Evolutionary conservation across 805 yeast genomes (phyloP).

Genomic region (Yarrowia sp.): DNA sequence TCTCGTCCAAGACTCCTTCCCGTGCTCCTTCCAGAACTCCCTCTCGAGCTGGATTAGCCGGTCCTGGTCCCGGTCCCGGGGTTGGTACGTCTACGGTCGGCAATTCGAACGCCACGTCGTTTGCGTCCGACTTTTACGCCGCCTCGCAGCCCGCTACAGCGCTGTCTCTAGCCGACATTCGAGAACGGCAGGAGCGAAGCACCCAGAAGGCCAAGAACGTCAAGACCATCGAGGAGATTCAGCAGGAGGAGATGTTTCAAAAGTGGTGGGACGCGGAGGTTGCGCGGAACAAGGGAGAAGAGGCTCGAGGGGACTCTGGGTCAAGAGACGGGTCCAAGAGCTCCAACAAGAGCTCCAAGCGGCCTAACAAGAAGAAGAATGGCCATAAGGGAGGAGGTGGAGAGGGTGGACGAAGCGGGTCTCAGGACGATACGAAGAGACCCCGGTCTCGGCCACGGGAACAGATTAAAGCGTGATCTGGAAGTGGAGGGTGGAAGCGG

Average conservation of each 20-base stretch:
- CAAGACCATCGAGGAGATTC: conserved; percentile 69
- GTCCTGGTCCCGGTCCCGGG: neutral
- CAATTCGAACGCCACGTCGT: neutral
- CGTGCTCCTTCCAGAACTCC: conserved; percentile 10
- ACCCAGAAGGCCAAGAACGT: conserved; percentile 50
- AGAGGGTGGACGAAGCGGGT: conserved; percentile 1
- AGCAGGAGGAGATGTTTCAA: conserved; percentile 83
- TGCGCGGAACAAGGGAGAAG: conserved; percentile 23
- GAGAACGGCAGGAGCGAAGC: conserved; percentile 54
- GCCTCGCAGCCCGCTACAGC: conserved; percentile 9
- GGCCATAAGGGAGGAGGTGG: conserved; percentile 1
- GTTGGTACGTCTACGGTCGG: neutral
- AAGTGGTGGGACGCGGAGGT: conserved; percentile 85
- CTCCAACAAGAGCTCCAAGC: neutral
- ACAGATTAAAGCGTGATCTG: conserved; percentile 14
- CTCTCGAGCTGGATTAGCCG: neutral
- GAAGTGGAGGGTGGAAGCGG: conserved; percentile 1
- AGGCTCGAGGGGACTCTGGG: neutral
- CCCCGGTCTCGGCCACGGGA: conserved; percentile 16
- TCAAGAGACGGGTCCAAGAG: neutral
- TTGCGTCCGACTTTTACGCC: conserved; percentile 24
- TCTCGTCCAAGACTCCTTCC: neutral
- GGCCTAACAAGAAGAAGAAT: conserved; percentile 29
- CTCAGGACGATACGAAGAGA: conserved; percentile 7
- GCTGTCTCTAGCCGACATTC: conserved; percentile 45